Base-by-base conservation (phyloP, 805 yeast genomes). In the Pichia nanzhaoensis region DNA sequence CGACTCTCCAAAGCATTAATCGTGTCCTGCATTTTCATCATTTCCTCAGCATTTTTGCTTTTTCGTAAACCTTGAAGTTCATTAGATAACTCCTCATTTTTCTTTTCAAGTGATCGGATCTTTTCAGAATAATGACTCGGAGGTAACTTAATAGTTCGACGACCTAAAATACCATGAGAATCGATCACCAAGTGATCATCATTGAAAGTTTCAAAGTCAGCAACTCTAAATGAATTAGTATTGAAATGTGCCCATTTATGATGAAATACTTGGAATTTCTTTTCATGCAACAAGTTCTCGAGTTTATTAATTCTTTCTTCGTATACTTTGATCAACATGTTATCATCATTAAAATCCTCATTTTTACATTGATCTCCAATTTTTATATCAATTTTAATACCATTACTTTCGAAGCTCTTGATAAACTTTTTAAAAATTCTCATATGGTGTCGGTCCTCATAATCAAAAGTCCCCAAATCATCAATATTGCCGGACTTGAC, bases 281-380 rank as follows among this genome's bases (percentile, higher is more conserved):
- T 83, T 50, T 84, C 87, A 58, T 88, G 93, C 14, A 89, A 64
- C 33, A 88, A 63, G 44, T 77, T 82, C 54, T 89, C 96, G 42
- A 91, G 70, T 53, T 84, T 84, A 50, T 77, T 78, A 34, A 91
- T 85, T 43, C 95, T 68, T 10, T 76, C 63, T 58, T 82, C 82
- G 51, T 88, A 82, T 0, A 85, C 86, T 51, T 71, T 71, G 10
- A 83, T 65, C 12, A 24, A 24, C 28, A 74, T 55, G 36, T 71
- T 78, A 3, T 64, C 58, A 28, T 44, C 36, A 20, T 18, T 41
- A 22, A 12, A 48, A 52, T 44, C 10, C 2, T 51, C 14, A 12
- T 37, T 45, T 9, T 44, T 21, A 4, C 64, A 40, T 31, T 66
- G 61, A 10, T 68, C 61, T 24, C 64, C 58, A 27, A 51, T 55